Evolutionary conservation across 768 basidiomycete species (phyloP), one percentile per base, ranked within the genome.

Genomic region (Agaricus sinodeliciosus): DNA sequence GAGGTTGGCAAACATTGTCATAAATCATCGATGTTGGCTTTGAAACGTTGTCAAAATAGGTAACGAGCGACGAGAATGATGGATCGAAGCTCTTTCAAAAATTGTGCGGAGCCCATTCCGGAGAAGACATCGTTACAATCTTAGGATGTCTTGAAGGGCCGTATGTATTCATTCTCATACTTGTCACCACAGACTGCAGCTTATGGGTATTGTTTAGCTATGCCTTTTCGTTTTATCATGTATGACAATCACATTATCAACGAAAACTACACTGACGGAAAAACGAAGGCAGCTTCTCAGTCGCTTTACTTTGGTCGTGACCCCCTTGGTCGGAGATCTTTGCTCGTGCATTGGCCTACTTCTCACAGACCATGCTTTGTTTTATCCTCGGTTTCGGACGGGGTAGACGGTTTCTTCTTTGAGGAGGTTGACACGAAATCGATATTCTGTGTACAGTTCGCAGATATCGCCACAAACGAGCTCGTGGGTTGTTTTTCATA

Each of bases 271-370:
- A n/a, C 58, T 55, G 52, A 57, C 45, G 11, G 57, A 52, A 11
- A 26, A 48, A 12, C 7, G 44, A 39, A 85, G 84, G 67, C 63
- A 48, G 39, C 57, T 42, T 69, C 74, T 7, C 63, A 69, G 27
- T 74, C 65, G 28, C 60, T 95, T 8, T 88, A 80, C 67, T 92
- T 86, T 61, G 86, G 77, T 13, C 76, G 90, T 49, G 92, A 95
- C 66, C 90, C 90, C 3, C 77, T 94, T 2, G 92, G 92, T 6
- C 78, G 92, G 35, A 78, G 93, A 43, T 94, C 92, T n/a, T 74
- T 95, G 6, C 70, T 95, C 6, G 70, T 90, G 28, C 87, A 87
- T 54, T 71, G 66, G 54, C 85, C 86, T 26, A 76, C 75, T 12
- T 36, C 56, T 1, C 46, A 49, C 15, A 67, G 67, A 4, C 82